Evolutionary conservation across 2,329 filamentous ascomycete genomes (phyloP).

Genomic region (Acarospora socialis): DNA sequence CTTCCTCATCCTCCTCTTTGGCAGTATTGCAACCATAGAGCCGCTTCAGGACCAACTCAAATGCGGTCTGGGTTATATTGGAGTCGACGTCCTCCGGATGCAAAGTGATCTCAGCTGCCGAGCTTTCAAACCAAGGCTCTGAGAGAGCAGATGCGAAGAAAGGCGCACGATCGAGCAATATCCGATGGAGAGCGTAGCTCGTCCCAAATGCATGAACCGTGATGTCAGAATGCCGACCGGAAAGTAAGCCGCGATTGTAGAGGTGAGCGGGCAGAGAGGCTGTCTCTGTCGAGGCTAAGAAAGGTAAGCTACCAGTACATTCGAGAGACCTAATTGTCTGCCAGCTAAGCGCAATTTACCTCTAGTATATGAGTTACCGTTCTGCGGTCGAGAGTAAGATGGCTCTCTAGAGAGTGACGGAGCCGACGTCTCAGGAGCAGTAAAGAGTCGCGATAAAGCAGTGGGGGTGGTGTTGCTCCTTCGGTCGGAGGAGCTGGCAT

Average conservation of each 20-base stretch:
- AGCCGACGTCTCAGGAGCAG: conserved; percentile 13
- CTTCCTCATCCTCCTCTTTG: conserved; percentile 36
- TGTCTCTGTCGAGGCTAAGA: conserved; percentile 18
- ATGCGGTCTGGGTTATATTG: conserved; percentile 38
- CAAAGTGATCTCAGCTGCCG: conserved; percentile 36
- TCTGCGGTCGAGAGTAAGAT: conserved; percentile 17
- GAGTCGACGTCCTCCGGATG: conserved; percentile 39
- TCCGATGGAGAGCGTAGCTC: conserved; percentile 37
- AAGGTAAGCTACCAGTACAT: neutral
- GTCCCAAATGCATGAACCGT: conserved; percentile 38
- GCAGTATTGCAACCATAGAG: conserved; percentile 37
- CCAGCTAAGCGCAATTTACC: neutral
- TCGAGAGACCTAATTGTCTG: neutral
- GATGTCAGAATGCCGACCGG: conserved; percentile 40
- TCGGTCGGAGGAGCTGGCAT: conserved; percentile 10
- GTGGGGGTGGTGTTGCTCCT: conserved; percentile 17
- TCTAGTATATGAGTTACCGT: conserved; percentile 14
- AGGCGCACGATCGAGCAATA: conserved; percentile 40
- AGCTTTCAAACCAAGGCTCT: conserved; percentile 42
- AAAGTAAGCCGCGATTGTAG: conserved; percentile 36
- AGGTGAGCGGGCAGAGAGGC: conserved; percentile 36
- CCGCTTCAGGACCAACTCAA: conserved; percentile 40
- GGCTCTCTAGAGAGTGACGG: conserved; percentile 16
- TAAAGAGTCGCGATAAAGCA: conserved; percentile 19
- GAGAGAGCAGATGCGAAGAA: conserved; percentile 42